A percentile compares a stretch with the other conserved stretches of the same genome.
These are phyloP conservation scores for Gaillardinia entomophila DNA, from an alignment of 805 yeast species.

Conservation along the genomic window DNA sequence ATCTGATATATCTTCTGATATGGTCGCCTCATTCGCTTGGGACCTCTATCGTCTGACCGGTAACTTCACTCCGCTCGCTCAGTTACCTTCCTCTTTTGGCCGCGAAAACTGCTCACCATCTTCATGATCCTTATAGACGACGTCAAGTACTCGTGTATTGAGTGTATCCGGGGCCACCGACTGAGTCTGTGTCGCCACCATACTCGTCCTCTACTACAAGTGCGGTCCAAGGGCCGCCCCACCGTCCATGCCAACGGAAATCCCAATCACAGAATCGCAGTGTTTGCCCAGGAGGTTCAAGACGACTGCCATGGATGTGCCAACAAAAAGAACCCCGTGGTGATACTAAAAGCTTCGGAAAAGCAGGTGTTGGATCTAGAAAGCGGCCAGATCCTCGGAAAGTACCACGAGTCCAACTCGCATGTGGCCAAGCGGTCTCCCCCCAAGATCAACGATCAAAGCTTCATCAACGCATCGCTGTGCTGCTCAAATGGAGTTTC, in stretches of 20 bases:
- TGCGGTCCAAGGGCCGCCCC: slow-evolving; percentile 88
- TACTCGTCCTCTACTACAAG: slow-evolving; percentile 74
- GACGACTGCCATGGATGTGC: background rate
- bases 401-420: slow-evolving; percentile 18
- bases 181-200: slow-evolving; percentile 83
- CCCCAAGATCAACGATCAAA: slow-evolving; percentile 21
- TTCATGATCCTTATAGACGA: slow-evolving; percentile 74
- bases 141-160: slow-evolving; percentile 75
- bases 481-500: slow-evolving; percentile 25
- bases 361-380: slow-evolving; percentile 35
- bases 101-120: background rate
- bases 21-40: too few species aligned
- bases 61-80: too few species aligned
- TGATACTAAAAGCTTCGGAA: slow-evolving; percentile 30
- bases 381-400: slow-evolving; percentile 34
- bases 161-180: slow-evolving; percentile 90
- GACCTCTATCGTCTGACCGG: too few species aligned
- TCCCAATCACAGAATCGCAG: slow-evolving; percentile 53
- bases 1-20: too few species aligned
- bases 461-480: slow-evolving; percentile 27
- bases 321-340: slow-evolving; percentile 16
- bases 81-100: background rate
- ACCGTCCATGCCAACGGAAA: slow-evolving; percentile 46
- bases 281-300: slow-evolving; percentile 41
- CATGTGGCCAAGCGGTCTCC: slow-evolving; percentile 12